Conservation (phyloP, 2,329 filamentous ascomycete genomes). For the Beauveria varroae region DNA sequence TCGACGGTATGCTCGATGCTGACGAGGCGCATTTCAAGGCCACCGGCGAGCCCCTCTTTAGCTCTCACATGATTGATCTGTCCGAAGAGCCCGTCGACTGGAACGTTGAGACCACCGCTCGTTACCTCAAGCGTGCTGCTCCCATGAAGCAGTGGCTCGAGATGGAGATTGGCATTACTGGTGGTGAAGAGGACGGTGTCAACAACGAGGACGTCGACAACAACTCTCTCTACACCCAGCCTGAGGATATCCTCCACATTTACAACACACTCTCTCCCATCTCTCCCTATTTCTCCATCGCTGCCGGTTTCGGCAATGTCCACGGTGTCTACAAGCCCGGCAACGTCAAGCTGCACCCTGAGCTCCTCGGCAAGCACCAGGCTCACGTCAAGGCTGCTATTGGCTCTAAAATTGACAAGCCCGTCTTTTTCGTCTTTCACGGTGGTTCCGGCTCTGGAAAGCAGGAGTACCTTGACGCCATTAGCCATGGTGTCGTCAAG, state of each 20-base stretch:
- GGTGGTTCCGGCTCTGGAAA: slow-evolving; percentile 89
- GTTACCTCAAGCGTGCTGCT: slow-evolving; percentile 88
- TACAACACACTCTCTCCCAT: slow-evolving; percentile 78
- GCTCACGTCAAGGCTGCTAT: slow-evolving; percentile 78
- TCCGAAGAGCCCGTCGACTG: slow-evolving; percentile 84
- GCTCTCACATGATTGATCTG: slow-evolving; percentile 96
- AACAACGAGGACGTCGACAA: slow-evolving; percentile 99
- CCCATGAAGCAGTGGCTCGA: slow-evolving; percentile 99
- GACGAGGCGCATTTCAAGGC: slow-evolving; percentile 95
- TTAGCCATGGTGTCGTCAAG: slow-evolving; percentile 93
- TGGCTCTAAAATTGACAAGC: slow-evolving; percentile 67
- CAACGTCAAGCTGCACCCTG: slow-evolving; percentile 94
- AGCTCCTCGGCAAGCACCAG: slow-evolving; percentile 96
- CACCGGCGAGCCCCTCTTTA: slow-evolving; percentile 88
- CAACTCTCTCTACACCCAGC: slow-evolving; percentile 94
- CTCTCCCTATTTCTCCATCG: slow-evolving; percentile 95
- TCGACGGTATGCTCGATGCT: slow-evolving; percentile 90
- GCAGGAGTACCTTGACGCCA: slow-evolving; percentile 83
- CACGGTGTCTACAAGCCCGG: slow-evolving; percentile 98
- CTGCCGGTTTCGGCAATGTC: slow-evolving; percentile 96
- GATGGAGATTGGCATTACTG: slow-evolving; percentile 86
- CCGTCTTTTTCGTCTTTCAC: slow-evolving; percentile 99
- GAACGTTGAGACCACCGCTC: slow-evolving; percentile 87
- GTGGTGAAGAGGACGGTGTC: slow-evolving; percentile 95
- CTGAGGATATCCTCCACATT: slow-evolving; percentile 90